Percentiles rank a stretch among this genome's conserved stretches.
Conservation (phyloP, 2,329 filamentous ascomycete species). For the Fusarium pininemorale region DNA sequence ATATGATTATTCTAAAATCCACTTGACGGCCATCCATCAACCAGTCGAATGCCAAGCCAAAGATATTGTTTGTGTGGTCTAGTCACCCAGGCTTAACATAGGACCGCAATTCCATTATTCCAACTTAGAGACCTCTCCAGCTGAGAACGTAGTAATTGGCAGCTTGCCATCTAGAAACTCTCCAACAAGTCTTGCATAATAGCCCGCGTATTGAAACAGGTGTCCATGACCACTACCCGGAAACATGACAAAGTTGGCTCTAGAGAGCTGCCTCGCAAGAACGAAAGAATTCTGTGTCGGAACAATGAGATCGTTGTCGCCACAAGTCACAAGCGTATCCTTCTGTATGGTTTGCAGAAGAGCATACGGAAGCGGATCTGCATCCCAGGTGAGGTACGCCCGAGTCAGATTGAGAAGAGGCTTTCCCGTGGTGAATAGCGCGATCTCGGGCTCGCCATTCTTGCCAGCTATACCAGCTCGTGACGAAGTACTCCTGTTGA, state of each 20-base stretch:
- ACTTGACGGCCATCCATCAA: too few species aligned
- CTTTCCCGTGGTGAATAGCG: rapidly evolving
- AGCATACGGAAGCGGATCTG: neutral
- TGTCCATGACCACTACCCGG: neutral
- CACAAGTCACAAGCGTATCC: neutral
- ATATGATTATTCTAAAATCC: too few species aligned
- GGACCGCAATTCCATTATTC: too few species aligned
- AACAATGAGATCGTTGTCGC: neutral
- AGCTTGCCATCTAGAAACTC: rapidly evolving
- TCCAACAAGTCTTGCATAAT: neutral
- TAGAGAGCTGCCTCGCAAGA: neutral
- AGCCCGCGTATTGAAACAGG: neutral
- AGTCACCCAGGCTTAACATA: too few species aligned
- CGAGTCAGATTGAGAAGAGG: neutral
- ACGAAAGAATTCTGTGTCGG: neutral
- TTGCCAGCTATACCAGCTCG: rapidly evolving
- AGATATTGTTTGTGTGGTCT: too few species aligned
- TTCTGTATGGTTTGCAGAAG: neutral
- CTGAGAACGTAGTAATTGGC: rapidly evolving
- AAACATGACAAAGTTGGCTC: neutral
- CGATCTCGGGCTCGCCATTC: neutral
- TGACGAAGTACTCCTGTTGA: neutral
- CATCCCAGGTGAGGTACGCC: neutral
- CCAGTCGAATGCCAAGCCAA: too few species aligned
- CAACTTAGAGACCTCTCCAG: neutral